Evolutionary conservation across 495 filamentous ascomycete species (phyloP).

Genomic region (Penicillium steckii): DNA sequence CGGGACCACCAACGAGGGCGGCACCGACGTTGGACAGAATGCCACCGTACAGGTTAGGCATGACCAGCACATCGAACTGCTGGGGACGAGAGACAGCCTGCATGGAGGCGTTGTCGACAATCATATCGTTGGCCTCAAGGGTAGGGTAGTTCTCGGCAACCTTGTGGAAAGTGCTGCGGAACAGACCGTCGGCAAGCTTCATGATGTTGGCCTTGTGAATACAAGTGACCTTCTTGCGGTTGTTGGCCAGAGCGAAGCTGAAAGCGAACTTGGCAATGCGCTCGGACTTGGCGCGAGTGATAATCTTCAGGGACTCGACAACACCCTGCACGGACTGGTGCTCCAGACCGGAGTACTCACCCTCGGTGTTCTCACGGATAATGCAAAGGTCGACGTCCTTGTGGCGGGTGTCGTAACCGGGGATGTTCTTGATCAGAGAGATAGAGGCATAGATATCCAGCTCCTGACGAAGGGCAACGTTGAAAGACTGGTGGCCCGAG

Average conservation of each 20-base stretch:
- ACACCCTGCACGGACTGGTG: constrained; percentile 97
- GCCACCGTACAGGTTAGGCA: constrained; percentile 99
- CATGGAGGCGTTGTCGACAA: constrained; percentile 99
- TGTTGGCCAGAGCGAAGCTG: constrained; percentile 94
- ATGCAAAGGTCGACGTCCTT: constrained; percentile 96
- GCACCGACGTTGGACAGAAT: constrained; percentile 99
- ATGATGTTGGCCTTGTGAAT: constrained; percentile 99
- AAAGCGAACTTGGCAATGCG: constrained; percentile 98
- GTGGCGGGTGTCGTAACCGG: constrained; percentile 95
- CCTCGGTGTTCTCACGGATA: constrained; percentile 99
- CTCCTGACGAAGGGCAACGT: constrained; percentile 96
- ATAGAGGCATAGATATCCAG: constrained; percentile 99
- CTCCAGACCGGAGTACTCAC: constrained; percentile 97
- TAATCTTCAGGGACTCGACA: constrained; percentile 99
- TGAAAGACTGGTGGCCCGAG: constrained; percentile 98
- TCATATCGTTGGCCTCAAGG: constrained; percentile 95
- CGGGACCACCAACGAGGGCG: constrained; percentile 95
- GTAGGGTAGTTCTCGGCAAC: constrained; percentile 91
- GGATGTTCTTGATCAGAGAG: constrained; percentile 98
- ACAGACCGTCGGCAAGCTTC: constrained; percentile 98
- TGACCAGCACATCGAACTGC: constrained; percentile 99
- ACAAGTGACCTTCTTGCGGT: constrained; percentile 97
- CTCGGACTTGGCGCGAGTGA: constrained; percentile 97
- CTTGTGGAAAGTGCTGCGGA: constrained; percentile 93
- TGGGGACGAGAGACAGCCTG: constrained; percentile 93